A percentile compares a stretch with the other conserved stretches of the same genome.
Evolutionary conservation across 495 filamentous ascomycete genomes (phyloP).

Genomic region (Aspergillus avenaceus): DNA sequence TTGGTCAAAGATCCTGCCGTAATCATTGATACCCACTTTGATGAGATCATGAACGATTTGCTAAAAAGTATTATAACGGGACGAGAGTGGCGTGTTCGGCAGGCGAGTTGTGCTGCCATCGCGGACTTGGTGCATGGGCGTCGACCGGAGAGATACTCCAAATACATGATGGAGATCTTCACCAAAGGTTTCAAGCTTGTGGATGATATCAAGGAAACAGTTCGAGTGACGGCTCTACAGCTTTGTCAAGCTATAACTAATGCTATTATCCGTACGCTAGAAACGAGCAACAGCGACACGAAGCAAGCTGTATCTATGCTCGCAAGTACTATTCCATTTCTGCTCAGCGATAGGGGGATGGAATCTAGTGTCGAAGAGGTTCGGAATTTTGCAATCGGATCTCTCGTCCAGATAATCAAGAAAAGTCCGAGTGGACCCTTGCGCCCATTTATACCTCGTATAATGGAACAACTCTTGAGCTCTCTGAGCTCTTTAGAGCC

Average conservation of each 20-base stretch:
- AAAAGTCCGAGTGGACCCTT: conserved; percentile 67
- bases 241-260: conserved; percentile 79
- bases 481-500: conserved; percentile 83
- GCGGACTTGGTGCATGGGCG: conserved; percentile 77
- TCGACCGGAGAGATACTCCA: conserved; percentile 71
- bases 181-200: conserved; percentile 70
- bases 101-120: conserved; percentile 89
- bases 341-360: conserved; percentile 82
- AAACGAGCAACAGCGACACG: conserved; percentile 66
- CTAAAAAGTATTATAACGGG: conserved; percentile 74
- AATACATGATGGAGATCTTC: conserved; percentile 83
- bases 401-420: conserved; percentile 84
- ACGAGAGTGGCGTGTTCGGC: conserved; percentile 86
- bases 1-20: conserved; percentile 77
- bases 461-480: conserved; percentile 75
- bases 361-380: conserved; percentile 86
- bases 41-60: conserved; percentile 79
- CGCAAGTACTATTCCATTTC: conserved; percentile 78
- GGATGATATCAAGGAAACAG: conserved; percentile 92
- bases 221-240: conserved; percentile 72
- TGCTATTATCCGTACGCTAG: conserved; percentile 78
- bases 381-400: conserved; percentile 64
- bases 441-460: conserved; percentile 71
- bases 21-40: conserved; percentile 72
- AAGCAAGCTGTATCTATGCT: conserved; percentile 73